Conservation (phyloP, 2,329 filamentous ascomycete genomes). For the Ophiostoma fasciatum region DNA sequence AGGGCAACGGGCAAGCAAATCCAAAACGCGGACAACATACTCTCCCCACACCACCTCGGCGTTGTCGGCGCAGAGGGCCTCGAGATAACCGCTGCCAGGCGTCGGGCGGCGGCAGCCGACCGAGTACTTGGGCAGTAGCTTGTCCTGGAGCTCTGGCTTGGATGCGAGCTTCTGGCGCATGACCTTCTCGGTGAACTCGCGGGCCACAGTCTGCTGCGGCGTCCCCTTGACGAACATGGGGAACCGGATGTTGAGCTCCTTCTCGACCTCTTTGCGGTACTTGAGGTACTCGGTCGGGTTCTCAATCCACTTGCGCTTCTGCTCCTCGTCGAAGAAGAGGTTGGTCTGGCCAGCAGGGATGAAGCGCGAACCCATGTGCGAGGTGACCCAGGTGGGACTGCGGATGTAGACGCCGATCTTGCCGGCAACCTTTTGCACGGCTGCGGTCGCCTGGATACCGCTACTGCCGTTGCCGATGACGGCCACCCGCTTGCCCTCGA, state of each 20-base stretch:
- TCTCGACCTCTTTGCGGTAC: slow-evolving; percentile 1
- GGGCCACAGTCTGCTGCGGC: neutral
- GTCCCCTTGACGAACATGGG: neutral
- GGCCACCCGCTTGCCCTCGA: too few relatives aligned
- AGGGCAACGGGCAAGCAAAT: too few relatives aligned
- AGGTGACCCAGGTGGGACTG: too few relatives aligned
- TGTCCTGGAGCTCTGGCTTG: slow-evolving; percentile 26
- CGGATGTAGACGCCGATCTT: too few relatives aligned
- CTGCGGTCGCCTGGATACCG: too few relatives aligned
- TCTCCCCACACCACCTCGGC: slow-evolving; percentile 27
- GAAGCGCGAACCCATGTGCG: too few relatives aligned
- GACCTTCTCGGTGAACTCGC: slow-evolving; percentile 8
- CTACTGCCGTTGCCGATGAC: too few relatives aligned
- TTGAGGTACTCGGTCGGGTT: neutral
- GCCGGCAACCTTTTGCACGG: too few relatives aligned
- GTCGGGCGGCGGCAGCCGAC: slow-evolving; percentile 28
- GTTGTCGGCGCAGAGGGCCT: slow-evolving; percentile 27
- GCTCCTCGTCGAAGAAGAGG: too few relatives aligned
- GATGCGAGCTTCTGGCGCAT: slow-evolving; percentile 5
- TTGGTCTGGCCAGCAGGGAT: too few relatives aligned
- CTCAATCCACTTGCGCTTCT: slow-evolving; percentile 1
- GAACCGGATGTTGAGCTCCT: slow-evolving; percentile 3
- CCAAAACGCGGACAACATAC: too few relatives aligned
- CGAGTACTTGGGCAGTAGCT: slow-evolving; percentile 27
- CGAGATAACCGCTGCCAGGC: slow-evolving; percentile 26